Percentiles rank a stretch among this genome's conserved stretches.
phyloP scores from a whole-genome alignment of 1,284 basidiomycete species.

The Heliocybe sulcata region DNA sequence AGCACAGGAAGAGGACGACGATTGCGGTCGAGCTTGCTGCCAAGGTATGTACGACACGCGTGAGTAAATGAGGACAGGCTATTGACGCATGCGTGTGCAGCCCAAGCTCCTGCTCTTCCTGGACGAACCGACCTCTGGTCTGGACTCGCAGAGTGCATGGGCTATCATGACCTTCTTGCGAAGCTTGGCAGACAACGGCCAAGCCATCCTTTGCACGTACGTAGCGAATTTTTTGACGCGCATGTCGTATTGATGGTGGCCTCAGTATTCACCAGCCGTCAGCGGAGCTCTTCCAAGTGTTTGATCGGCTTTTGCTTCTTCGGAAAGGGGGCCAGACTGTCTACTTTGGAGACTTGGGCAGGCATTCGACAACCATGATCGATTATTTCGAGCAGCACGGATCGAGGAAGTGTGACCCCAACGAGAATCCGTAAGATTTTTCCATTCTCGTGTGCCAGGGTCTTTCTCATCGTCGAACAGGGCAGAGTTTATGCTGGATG shows the following conservation, averaged over 20 bases:
- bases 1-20: constrained; percentile 63
- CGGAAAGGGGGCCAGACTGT: constrained; percentile 21
- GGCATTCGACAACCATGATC: constrained; percentile 20
- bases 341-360: constrained; percentile 27
- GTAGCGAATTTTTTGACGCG: not conserved
- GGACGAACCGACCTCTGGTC: constrained; percentile 60
- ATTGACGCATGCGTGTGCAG: constrained; percentile 20
- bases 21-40: constrained; percentile 71
- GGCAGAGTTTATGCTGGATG: constrained; percentile 65
- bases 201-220: constrained; percentile 49
- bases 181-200: constrained; percentile 68
- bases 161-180: constrained; percentile 67
- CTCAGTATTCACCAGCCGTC: constrained; percentile 47
- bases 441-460: not conserved
- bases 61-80: not conserved
- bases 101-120: constrained; percentile 67
- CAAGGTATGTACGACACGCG: constrained; percentile 23
- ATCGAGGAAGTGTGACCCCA: constrained; percentile 9
- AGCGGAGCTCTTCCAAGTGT: constrained; percentile 52
- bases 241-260: not conserved
- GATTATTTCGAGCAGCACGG: constrained; percentile 27
- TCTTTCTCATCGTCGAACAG: constrained; percentile 21
- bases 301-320: constrained; percentile 18
- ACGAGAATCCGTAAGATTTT: not conserved
- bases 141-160: constrained; percentile 79